Evolutionary conservation across 257 asterid species (phyloP), one percentile per base, ranked within the genome.

Genomic region (Solanum habrochaites): DNA sequence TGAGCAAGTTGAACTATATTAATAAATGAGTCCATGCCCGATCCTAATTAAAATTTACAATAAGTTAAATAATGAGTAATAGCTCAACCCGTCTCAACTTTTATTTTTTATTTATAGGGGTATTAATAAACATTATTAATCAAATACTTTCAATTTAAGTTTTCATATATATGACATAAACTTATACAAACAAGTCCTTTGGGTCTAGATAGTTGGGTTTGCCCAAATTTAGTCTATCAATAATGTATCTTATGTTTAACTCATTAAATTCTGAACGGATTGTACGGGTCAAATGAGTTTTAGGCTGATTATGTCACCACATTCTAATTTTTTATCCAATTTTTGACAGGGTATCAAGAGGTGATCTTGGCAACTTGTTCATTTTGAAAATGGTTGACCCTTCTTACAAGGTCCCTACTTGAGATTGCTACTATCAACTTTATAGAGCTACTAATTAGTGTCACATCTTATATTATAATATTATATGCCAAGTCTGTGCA

Each of bases 281-380:
- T 52, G 10, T 6, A 52, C 3, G 10, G 62, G 8, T 52, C 62
- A 52, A 16, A 52, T 52, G 23, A 52, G 23, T 52, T 52, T 39
- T 49, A 49, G 60, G 60, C 60, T 6, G 60, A 49, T 49, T 49
- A 49, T 15, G 60, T 49, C 60, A 15, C 60, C 18, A 14, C 56
- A 47, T 47, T n/a, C 21, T 35, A 85, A 31, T n/a, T 37, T 27
- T 40, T 71, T 58, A 69, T 32, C 23, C 75, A 74, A 39, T 40
- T 32, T 73, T 74, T 88, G 60, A 84, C 95, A 95, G 99, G 90
- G 89, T 94, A 86, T 96, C 98, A 83, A 95, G 99, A 91, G 98
- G 99, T 40, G 98, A 95, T 91, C 90, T 91, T 88, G 98, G 98
- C 52, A 96, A 93, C 85, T 91, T 96, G 87, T 96, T 96, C 94